Base-by-base conservation (phyloP, 148 eudicot species). In the Silene conica region DNA sequence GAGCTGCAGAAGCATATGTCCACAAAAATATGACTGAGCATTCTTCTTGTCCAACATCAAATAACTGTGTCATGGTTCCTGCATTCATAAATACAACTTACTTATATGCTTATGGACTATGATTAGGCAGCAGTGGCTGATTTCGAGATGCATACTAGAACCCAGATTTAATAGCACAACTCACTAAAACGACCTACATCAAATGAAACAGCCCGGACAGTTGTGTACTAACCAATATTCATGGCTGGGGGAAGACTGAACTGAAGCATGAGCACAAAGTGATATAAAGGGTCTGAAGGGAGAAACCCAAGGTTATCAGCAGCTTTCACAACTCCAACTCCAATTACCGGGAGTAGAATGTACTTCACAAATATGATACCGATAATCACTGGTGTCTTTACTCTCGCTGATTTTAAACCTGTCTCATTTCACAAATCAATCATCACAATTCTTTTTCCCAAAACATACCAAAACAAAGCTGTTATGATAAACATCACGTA, bases 201-300 rank as follows among this genome's bases (percentile, higher is more conserved):
- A 22, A 38, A 43, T 7, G 14, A 26, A 6, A 18, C 26, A 14
- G 6, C n/a, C n/a, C n/a, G n/a, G 58, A 23, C 21, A 63, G 55
- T 45, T 56, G 12, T 26, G 7, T 10, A 34, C 82, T 80, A 72
- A 88, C 96, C 84, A 0, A 92, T 85, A 75, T 78, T 85, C 98
- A 94, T 94, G 66, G 98, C 98, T 14, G 97, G 98, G 54, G 98
- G 98, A 41, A 94, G 74, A 18, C 87, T 80, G 74, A 82, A 94
- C 74, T 94, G 98, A 79, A 91, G 80, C 89, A 94, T 77, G 15
- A 94, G 82, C 67, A 94, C 87, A 56, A 87, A 94, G 26, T 71
- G 89, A 79, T 77, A 94, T 76, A 94, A 78, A 0, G 93, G 90
- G 60, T 94, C 98, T 0, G 82, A 50, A 8, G 97, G 97, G 61